These are phyloP conservation scores for Fusarium sp. DNA, from an alignment of 2,329 filamentous ascomycete genomes.

Conservation along the genomic window DNA sequence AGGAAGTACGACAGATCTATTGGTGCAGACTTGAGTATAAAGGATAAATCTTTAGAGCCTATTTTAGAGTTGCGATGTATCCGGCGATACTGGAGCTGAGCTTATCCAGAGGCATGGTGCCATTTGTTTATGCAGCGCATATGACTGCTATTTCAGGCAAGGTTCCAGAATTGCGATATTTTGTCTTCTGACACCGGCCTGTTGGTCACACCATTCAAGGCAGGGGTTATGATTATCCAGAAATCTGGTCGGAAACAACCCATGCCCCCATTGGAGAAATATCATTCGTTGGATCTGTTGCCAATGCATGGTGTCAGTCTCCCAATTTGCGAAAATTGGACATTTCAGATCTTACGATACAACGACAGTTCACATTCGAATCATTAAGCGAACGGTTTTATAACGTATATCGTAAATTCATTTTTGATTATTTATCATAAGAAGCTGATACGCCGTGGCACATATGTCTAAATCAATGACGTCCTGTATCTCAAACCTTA, in stretches of 20 bases:
- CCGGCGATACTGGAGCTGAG: neutral
- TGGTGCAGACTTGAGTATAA: too few relatives aligned
- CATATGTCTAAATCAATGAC: neutral
- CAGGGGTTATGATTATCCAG: neutral
- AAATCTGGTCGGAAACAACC: neutral
- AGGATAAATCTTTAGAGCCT: too few relatives aligned
- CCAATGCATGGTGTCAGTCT: accelerated
- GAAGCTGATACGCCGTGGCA: too few relatives aligned
- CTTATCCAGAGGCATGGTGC: neutral
- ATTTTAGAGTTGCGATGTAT: too few relatives aligned
- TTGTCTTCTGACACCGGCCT: neutral
- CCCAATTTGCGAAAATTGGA: neutral
- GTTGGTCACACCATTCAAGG: neutral
- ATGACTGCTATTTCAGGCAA: neutral
- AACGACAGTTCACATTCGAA: neutral
- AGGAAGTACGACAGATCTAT: too few relatives aligned
- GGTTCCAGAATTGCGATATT: neutral
- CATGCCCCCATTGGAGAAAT: too few relatives aligned
- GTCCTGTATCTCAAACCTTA: neutral
- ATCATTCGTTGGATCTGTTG: neutral
- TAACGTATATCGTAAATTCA: accelerated
- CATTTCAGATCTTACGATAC: neutral
- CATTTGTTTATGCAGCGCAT: neutral
- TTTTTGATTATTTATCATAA: too few relatives aligned
- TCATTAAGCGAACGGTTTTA: neutral